Base-by-base conservation (phyloP, 2,329 filamentous ascomycete species). In the Cordyceps militaris region DNA sequence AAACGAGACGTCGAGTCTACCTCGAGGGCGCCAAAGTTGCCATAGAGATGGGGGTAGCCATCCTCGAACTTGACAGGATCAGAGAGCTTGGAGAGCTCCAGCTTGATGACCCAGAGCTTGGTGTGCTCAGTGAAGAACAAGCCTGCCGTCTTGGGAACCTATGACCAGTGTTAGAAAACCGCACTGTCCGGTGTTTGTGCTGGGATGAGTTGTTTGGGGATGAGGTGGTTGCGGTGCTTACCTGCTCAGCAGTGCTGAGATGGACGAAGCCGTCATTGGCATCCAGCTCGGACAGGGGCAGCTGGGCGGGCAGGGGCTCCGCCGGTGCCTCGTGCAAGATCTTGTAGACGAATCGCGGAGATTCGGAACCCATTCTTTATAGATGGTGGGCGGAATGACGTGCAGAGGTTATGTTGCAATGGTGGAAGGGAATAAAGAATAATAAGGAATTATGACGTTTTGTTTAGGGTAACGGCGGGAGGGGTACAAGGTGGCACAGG, bases 231-330 rank as follows among this genome's bases (percentile, higher is more conserved):
- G 1, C n/a, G 16, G 13, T 40, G 60, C 66, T 63, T 66, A 80
- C 80, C 73, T 86, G 83, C 38, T 70, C 69, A 2, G 78, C 74
- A 0, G 78, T 81, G 65, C 82, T 85, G 16, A 86, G 68, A 63
- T 86, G 83, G 32, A 86, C 73, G 68, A 83, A 86, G 50, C 82
- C 82, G 65, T 86, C 83, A 36, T 79, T 75, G 61, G 70, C 69
- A 67, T 86, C 83, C 46, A 85, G 77, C 34, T 80, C 77, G 13
- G 83, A 86, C 60, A 82, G 74, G 14, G 83, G 82, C 55, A 82
- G 80, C 59, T 73, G 70, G 1, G 71, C 66, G 3, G 83, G 83
- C 36, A 85, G 72, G 2, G 81, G 79, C 23, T 74, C 70, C 8
- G 77, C 76, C 30, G 83, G 82, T 24, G 77, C 74, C 23, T 69